Percentiles rank a stretch among this genome's conserved stretches.
Evolutionary conservation across 2,329 filamentous ascomycete genomes (phyloP).

Genomic region (Simplicillium sp.): DNA sequence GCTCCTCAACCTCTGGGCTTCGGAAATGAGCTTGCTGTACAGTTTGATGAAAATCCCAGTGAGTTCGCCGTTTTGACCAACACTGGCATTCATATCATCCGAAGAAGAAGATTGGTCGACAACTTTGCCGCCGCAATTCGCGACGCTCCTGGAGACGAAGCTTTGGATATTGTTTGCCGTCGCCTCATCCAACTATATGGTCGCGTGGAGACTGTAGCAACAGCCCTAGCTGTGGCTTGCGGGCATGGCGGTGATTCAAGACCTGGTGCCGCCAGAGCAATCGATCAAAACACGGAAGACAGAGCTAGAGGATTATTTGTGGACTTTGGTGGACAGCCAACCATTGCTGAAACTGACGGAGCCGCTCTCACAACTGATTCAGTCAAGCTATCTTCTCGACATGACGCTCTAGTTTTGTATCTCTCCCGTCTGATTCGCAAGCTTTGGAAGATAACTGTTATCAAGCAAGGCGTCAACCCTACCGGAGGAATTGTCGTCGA

Average conservation of each 20-base stretch:
- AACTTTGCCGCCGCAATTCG: constrained; percentile 80
- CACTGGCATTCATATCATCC: constrained; percentile 77
- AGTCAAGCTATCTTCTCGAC: constrained; percentile 78
- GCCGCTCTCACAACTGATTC: constrained; percentile 66
- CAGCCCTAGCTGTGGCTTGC: constrained; percentile 88
- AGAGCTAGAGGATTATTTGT: constrained; percentile 82
- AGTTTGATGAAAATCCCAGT: constrained; percentile 73
- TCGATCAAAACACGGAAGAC: constrained; percentile 79
- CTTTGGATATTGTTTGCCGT: constrained; percentile 70
- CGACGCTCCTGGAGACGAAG: constrained; percentile 64
- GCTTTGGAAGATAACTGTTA: constrained; percentile 75
- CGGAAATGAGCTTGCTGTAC: constrained; percentile 92
- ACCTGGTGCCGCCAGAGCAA: constrained; percentile 64
- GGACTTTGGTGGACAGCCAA: constrained; percentile 82
- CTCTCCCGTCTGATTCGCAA: constrained; percentile 79
- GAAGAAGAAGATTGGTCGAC: constrained; percentile 77
- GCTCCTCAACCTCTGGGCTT: constrained; percentile 64
- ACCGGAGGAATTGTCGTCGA: constrained; percentile 53
- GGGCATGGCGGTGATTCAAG: constrained; percentile 74
- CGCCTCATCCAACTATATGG: constrained; percentile 83
- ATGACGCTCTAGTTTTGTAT: constrained; percentile 82
- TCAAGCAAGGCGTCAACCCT: constrained; percentile 40
- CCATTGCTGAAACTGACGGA: constrained; percentile 68
- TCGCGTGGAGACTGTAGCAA: constrained; percentile 78
- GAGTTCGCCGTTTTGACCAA: constrained; percentile 91